Evolutionary conservation across 2,329 filamentous ascomycete genomes (phyloP).

Genomic region (Cladophialophora chaetospira): DNA sequence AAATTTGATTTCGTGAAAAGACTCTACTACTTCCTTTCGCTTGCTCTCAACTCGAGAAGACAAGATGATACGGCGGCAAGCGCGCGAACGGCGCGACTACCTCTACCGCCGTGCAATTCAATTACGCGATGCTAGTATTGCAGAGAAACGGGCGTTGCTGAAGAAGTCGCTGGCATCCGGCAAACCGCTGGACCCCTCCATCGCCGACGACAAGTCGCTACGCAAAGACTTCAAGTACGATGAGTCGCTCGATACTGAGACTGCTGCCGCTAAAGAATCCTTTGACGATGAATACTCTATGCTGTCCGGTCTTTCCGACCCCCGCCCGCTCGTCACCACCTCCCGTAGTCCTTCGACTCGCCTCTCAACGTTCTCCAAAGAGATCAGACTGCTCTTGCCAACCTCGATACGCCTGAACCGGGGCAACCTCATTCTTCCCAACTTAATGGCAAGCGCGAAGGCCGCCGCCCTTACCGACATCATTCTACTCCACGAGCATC

Average conservation of each 20-base stretch:
- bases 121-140: constrained; percentile 87
- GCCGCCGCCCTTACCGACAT: constrained; percentile 80
- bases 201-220: constrained; percentile 82
- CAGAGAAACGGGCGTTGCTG: constrained; percentile 84
- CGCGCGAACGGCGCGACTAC: constrained; percentile 79
- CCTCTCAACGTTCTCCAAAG: constrained; percentile 87
- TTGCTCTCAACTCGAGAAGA: not conserved
- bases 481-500: constrained; percentile 85
- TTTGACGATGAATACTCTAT: constrained; percentile 90
- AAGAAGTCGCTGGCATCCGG: constrained; percentile 85
- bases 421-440: constrained; percentile 84
- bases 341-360: constrained; percentile 83
- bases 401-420: constrained; percentile 87
- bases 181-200: constrained; percentile 76
- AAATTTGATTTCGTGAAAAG: constrained; percentile 5
- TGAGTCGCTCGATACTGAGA: constrained; percentile 77
- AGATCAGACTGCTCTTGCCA: constrained; percentile 79
- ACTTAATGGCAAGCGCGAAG: constrained; percentile 80
- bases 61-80: constrained; percentile 62
- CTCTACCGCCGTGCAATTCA: constrained; percentile 87
- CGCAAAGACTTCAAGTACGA: constrained; percentile 92
- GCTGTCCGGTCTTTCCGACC: constrained; percentile 87
- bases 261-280: constrained; percentile 80
- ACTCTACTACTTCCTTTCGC: not conserved
- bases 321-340: constrained; percentile 85